These are phyloP conservation scores for Theobroma cacao DNA, from an alignment of 345 rosid species.

Conservation along the genomic window DNA sequence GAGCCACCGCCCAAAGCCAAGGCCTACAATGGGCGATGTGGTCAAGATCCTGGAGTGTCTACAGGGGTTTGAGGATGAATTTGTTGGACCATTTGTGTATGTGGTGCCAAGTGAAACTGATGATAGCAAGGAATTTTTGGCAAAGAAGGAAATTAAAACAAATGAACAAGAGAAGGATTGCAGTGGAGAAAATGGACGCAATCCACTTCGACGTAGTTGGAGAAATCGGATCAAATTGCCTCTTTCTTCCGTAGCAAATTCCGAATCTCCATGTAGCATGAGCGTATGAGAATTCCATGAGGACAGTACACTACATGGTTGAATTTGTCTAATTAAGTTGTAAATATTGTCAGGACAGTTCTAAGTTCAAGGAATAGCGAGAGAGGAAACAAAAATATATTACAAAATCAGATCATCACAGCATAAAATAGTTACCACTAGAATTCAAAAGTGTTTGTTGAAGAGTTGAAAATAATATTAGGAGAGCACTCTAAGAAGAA, in stretches of 20 bases:
- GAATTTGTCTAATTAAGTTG: neutral
- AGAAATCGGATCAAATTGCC: slow-evolving; percentile 28
- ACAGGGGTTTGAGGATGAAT: slow-evolving; percentile 45
- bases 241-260: slow-evolving; percentile 27
- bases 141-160: neutral
- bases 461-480: neutral
- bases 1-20: slow-evolving; percentile 55
- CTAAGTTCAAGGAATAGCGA: neutral
- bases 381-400: neutral
- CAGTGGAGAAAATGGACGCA: slow-evolving; percentile 1
- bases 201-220: neutral
- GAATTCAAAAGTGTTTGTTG: neutral
- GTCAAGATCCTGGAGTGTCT: slow-evolving; percentile 57
- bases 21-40: slow-evolving; percentile 68
- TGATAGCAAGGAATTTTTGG: slow-evolving; percentile 11
- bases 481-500: neutral
- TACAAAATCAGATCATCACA: neutral
- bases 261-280: slow-evolving; percentile 35
- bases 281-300: neutral
- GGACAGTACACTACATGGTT: neutral
- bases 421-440: neutral
- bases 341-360: neutral
- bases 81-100: slow-evolving; percentile 42
- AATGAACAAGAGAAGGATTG: slow-evolving; percentile 17
- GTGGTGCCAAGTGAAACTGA: slow-evolving; percentile 36